Percentiles rank a stretch among this genome's conserved stretches.
Conservation (phyloP, 2,329 filamentous ascomycete genomes). For the Paracoccidioides lutzii region DNA sequence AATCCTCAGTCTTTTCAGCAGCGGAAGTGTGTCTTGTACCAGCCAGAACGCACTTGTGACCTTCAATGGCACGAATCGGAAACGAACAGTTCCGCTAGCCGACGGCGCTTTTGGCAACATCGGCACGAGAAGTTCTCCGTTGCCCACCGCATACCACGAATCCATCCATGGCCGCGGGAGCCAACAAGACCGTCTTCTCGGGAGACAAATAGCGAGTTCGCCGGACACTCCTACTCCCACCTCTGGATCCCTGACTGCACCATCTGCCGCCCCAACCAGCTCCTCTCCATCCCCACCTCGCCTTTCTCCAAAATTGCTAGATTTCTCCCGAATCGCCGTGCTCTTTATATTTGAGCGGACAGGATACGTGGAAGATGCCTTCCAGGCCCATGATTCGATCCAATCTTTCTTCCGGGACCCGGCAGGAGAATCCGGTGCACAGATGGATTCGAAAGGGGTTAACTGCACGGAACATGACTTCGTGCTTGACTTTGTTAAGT, state of each 20-base stretch:
- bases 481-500: slow-evolving; percentile 14
- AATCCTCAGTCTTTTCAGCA: slow-evolving; percentile 65
- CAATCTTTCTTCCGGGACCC: slow-evolving; percentile 7
- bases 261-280: slow-evolving; percentile 18
- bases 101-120: background rate
- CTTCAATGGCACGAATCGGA: slow-evolving; percentile 48
- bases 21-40: slow-evolving; percentile 62
- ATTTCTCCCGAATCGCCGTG: slow-evolving; percentile 18
- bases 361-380: slow-evolving; percentile 10
- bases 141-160: background rate
- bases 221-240: slow-evolving; percentile 3
- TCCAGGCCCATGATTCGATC: slow-evolving; percentile 11
- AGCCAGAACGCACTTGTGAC: slow-evolving; percentile 80
- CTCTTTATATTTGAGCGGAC: slow-evolving; percentile 18
- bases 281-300: slow-evolving; percentile 5
- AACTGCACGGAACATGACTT: slow-evolving; percentile 11
- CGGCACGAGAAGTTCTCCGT: slow-evolving; percentile 3
- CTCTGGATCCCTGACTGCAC: slow-evolving; percentile 11
- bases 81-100: slow-evolving; percentile 7
- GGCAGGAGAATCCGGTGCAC: background rate
- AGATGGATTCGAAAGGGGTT: slow-evolving; percentile 11
- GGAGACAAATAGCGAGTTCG: background rate
- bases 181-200: background rate
- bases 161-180: background rate
- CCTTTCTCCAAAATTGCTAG: slow-evolving; percentile 10